Conservation (phyloP, 1,284 basidiomycete genomes). For the Heterobasidion annosum region DNA sequence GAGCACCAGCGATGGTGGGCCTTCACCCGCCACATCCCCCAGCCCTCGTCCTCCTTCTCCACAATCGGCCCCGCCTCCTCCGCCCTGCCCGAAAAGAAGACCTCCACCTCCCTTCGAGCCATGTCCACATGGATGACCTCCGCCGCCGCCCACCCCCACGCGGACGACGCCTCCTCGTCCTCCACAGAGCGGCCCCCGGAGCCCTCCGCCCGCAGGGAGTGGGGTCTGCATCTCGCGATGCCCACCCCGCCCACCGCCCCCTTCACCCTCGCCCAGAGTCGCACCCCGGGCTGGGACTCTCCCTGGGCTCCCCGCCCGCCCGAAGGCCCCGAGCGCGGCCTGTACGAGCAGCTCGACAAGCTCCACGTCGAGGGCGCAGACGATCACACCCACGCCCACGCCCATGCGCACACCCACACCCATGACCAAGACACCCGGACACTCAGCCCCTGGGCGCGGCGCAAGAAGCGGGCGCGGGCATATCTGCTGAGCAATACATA, state of each 20-base stretch:
- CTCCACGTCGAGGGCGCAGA: slow-evolving; percentile 13
- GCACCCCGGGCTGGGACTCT: slow-evolving; percentile 57
- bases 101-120: background rate
- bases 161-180: background rate
- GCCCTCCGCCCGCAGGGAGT: slow-evolving; percentile 7
- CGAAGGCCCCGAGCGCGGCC: slow-evolving; percentile 4
- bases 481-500: slow-evolving; percentile 68
- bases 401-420: too few species aligned
- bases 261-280: slow-evolving; percentile 44
- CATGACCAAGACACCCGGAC: slow-evolving; percentile 24
- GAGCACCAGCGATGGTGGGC: slow-evolving; percentile 56
- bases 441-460: slow-evolving; percentile 29
- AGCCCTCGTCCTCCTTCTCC: slow-evolving; percentile 10
- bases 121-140: background rate
- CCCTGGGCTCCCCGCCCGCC: slow-evolving; percentile 49
- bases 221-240: slow-evolving; percentile 26
- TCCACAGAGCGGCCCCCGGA: background rate
- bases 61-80: slow-evolving; percentile 12
- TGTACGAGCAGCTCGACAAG: slow-evolving; percentile 9
- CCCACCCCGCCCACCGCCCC: slow-evolving; percentile 31
- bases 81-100: slow-evolving; percentile 10
- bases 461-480: slow-evolving; percentile 45
- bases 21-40: slow-evolving; percentile 30
- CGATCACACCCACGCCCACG: slow-evolving; percentile 10
- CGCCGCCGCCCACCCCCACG: too few species aligned